Evolutionary conservation across 768 basidiomycete species (phyloP).

Genomic region (Boletus vermiculosoides): DNA sequence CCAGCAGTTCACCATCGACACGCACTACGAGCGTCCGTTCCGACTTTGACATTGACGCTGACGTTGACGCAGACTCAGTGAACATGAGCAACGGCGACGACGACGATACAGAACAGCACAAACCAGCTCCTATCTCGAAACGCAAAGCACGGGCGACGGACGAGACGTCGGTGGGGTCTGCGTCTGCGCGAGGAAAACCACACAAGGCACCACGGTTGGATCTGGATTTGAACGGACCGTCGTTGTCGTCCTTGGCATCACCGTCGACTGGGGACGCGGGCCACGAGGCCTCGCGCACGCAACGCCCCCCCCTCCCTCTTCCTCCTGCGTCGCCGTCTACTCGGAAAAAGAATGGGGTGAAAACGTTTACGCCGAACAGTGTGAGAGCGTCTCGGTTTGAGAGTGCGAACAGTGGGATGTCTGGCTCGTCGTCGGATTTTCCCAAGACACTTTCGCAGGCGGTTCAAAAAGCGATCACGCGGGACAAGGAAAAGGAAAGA

Average conservation of each 20-base stretch:
- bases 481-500: slow-evolving; percentile 5
- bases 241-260: neutral
- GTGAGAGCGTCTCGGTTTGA: neutral
- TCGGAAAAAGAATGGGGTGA: neutral
- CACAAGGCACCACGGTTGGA: slow-evolving; percentile 25
- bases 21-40: slow-evolving; percentile 3
- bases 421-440: slow-evolving; percentile 19
- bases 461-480: slow-evolving; percentile 1
- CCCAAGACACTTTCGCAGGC: slow-evolving; percentile 16
- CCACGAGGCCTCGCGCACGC: slow-evolving; percentile 4
- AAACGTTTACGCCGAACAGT: neutral
- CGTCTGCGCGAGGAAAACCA: slow-evolving; percentile 2
- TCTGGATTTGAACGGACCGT: neutral
- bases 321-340: neutral
- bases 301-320: neutral
- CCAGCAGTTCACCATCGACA: slow-evolving; percentile 20
- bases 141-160: slow-evolving; percentile 22
- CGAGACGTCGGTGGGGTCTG: slow-evolving; percentile 4
- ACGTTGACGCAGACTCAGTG: slow-evolving; percentile 3
- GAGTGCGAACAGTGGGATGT: slow-evolving; percentile 1
- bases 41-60: slow-evolving; percentile 9
- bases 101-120: slow-evolving; percentile 13
- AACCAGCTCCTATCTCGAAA: slow-evolving; percentile 21
- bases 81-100: slow-evolving; percentile 24
- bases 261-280: neutral